phyloP scores from a whole-genome alignment of 352 stramenopile species.

The Globisporangium carolinianum region DNA sequence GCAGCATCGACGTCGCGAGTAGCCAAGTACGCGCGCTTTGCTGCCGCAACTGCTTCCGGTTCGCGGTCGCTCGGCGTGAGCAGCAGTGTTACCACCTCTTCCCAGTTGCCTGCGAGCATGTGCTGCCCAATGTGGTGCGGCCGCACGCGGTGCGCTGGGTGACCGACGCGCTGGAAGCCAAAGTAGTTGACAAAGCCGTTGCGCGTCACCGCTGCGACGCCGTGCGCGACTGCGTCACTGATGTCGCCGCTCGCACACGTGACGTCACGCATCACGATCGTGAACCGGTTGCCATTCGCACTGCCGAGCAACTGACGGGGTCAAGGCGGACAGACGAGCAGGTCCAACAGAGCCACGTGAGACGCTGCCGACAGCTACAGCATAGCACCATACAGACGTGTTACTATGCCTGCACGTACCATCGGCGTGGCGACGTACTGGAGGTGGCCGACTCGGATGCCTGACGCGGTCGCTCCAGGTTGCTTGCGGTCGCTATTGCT shows the following conservation, averaged over 20 bases:
- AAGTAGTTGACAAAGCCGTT: slow-evolving; percentile 79
- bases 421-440: slow-evolving; percentile 44
- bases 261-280: slow-evolving; percentile 40
- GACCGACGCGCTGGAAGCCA: slow-evolving; percentile 68
- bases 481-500: background rate
- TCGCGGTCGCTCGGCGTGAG: slow-evolving; percentile 33
- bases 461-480: background rate
- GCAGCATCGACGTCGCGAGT: slow-evolving; percentile 39
- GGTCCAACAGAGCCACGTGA: background rate
- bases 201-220: slow-evolving; percentile 23
- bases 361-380: background rate
- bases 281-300: slow-evolving; percentile 58
- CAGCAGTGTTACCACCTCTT: slow-evolving; percentile 39
- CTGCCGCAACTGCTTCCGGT: slow-evolving; percentile 18
- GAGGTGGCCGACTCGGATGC: slow-evolving; percentile 41
- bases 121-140: slow-evolving; percentile 67
- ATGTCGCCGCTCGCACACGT: slow-evolving; percentile 10
- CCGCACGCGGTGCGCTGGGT: slow-evolving; percentile 33
- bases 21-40: slow-evolving; percentile 43
- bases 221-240: slow-evolving; percentile 13
- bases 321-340: background rate
- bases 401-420: slow-evolving; percentile 13
- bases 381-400: background rate
- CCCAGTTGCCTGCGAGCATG: slow-evolving; percentile 55
- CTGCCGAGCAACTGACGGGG: slow-evolving; percentile 31